Base-by-base conservation (phyloP, 2,329 filamentous ascomycete species). In the Chrysosporium queenslandicum region DNA sequence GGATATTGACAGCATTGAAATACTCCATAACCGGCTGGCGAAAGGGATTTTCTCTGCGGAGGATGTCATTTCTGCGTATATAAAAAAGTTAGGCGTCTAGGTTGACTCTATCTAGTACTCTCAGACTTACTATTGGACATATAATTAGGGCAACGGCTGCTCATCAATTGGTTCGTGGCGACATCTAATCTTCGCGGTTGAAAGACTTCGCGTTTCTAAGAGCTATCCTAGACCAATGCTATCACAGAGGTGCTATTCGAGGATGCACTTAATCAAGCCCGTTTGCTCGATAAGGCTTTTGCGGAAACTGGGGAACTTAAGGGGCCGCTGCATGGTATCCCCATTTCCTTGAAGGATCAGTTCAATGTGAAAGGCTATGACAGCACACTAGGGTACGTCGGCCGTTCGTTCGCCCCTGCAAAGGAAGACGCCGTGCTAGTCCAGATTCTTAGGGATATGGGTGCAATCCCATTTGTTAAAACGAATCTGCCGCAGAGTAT, bases 401-500 rank as follows among this genome's bases (percentile, higher is more conserved):
- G 53, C 9, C 49, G 55, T 25, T 45, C 45, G 21, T 54, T 54
- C 34, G 27, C 29, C 8, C 53, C 53, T 3, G 42, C 55, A 3
- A 27, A 5, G 7, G 53, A 53, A 37, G 49, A 57, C 41, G 39
- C 51, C 2, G 48, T 48, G 23, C 25, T 55, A 6, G 50, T 56
- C 27, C 46, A 58, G 46, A 54, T 55, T 27, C 41, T 58, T 16
- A 52, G 49, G 34, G 34, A 40, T 20, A 50, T 53, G n/a, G 78
- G 78, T 4, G 77, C 77, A 9, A 69, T 81, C 25, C 71, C 77
- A 56, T 79, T 77, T 59, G 75, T 77, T 56, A 79, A 80, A 67
- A 80, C 78, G 0, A 79, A 76, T 56, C 72, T 79, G 3, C 76
- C 77, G 0, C 82, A 79, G 1, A 79, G 80, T 11, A 81, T 84